A percentile compares a stretch with the other conserved stretches of the same genome.
phyloP scores from a whole-genome alignment of 352 stramenopile genomes.

The Globisporangium sylvaticum region DNA sequence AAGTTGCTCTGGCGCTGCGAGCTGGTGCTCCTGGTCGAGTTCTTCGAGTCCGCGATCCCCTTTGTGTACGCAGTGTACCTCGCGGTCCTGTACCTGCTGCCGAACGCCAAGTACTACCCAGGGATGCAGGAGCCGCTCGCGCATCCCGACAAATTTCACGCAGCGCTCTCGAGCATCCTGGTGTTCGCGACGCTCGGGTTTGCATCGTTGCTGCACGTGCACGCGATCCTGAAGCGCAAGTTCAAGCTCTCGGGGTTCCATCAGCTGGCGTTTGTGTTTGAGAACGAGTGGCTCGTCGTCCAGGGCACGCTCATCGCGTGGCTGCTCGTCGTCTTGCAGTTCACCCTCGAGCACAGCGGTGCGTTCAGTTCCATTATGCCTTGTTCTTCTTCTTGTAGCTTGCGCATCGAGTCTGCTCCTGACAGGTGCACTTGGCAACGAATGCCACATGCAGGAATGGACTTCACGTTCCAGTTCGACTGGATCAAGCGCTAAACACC shows the following conservation, averaged over 20 bases:
- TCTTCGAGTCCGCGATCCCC: background rate
- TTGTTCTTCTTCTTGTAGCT: background rate
- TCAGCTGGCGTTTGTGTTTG: slow-evolving; percentile 2
- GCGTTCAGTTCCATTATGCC: background rate
- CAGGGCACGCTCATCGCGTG: slow-evolving; percentile 3
- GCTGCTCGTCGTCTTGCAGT: background rate
- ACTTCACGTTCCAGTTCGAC: slow-evolving; percentile 1
- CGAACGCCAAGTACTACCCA: background rate
- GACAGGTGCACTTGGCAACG: background rate
- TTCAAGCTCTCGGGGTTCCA: slow-evolving; percentile 4
- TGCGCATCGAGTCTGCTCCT: background rate
- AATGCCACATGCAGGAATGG: background rate
- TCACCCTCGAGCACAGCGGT: slow-evolving; percentile 5
- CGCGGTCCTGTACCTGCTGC: background rate
- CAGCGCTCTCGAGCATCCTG: background rate
- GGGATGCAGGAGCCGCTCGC: background rate
- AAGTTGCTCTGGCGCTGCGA: background rate
- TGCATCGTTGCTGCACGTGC: background rate
- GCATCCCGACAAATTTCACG: background rate
- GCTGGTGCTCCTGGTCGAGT: background rate
- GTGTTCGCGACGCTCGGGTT: background rate
- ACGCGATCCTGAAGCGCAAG: background rate
- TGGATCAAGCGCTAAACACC: background rate
- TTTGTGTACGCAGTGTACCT: background rate
- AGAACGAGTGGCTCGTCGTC: slow-evolving; percentile 6